Evolutionary conservation across 2,329 filamentous ascomycete species (phyloP).

Genomic region (Fonsecaea pedrosoi): DNA sequence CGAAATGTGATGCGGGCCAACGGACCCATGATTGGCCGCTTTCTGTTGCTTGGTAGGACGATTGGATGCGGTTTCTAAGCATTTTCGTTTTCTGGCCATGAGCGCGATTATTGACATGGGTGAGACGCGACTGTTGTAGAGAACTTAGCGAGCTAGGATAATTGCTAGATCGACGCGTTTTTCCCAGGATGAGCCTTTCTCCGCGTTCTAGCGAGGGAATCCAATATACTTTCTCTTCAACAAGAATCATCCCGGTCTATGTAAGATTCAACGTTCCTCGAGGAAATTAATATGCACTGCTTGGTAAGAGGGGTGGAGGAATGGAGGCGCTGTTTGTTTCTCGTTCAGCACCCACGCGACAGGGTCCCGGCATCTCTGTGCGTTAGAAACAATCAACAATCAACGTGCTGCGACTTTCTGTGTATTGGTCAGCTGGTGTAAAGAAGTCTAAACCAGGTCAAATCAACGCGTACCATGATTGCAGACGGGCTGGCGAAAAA

Average conservation of each 20-base stretch:
- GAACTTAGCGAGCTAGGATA: too few species aligned
- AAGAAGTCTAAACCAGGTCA: background rate
- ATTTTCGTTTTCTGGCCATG: constrained; percentile 40
- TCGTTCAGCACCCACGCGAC: constrained; percentile 4
- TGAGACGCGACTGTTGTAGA: constrained; percentile 6
- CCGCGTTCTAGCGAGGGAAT: background rate
- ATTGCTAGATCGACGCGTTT: background rate
- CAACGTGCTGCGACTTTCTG: background rate
- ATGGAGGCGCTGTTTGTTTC: background rate
- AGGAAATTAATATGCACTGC: constrained; percentile 12
- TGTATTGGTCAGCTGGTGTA: background rate
- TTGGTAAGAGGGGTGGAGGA: background rate
- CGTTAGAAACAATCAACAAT: background rate
- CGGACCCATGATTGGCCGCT: constrained; percentile 17
- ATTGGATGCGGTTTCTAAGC: constrained; percentile 11
- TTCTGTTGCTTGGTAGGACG: constrained; percentile 25
- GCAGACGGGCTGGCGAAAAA: background rate
- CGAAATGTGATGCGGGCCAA: background rate
- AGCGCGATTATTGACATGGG: constrained; percentile 12
- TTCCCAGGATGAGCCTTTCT: background rate
- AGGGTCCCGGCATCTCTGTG: background rate
- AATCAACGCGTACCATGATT: background rate
- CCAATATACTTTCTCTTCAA: background rate
- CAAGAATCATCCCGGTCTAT: constrained; percentile 1
- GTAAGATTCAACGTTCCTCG: constrained; percentile 10